Evolutionary conservation across 78 protist species (phyloP), one percentile per base, ranked within the genome.

Genomic region (Guillardia theta): DNA sequence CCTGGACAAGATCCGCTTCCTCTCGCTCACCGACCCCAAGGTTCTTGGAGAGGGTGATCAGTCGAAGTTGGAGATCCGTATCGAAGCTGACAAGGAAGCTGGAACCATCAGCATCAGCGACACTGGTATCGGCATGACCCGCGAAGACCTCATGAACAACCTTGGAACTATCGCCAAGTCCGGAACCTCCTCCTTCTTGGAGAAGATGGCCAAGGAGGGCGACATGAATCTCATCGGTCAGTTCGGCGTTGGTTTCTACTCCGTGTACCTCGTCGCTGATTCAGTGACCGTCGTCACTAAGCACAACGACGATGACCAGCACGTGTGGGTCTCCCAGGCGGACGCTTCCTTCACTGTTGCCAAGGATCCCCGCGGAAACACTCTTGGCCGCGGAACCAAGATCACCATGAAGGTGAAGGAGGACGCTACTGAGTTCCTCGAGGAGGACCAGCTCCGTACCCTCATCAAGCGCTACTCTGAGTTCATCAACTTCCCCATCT

Each of bases 201-300:
- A 96, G 94, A 88, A 70, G 93, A 19, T 93, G 62, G 15, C 62
- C 39, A 77, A 95, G 64, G 94, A 92, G 77, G 44, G 92, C 92
- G 96, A 95, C 88, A 48, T 53, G 21, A 94, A 94, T 95, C 95
- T 99, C 50, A 99, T 99, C 87, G 99, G 99, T 33, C 99, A 99
- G 96, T 99, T 99, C 93, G 99, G 99, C 93, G 99, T 99, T 58
- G 99, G 99, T 41, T 99, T 99, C 97, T 99, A 99, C 97, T 98
- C 99, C n/a, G 97, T 97, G 15, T 99, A 97, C 97, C 96, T 99
- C 50, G 99, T 99, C 64, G 99, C 99, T 43, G 99, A 99, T 93
- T 4, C 6, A 5, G 99, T 99, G 41, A 94, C 88, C 37, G 99
- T 99, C 22, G 70, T 95, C 70, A 88, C 99, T 93, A 98, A 99